Conservation (phyloP, 2,329 filamentous ascomycete species). For the Botrytis deweyae region DNA sequence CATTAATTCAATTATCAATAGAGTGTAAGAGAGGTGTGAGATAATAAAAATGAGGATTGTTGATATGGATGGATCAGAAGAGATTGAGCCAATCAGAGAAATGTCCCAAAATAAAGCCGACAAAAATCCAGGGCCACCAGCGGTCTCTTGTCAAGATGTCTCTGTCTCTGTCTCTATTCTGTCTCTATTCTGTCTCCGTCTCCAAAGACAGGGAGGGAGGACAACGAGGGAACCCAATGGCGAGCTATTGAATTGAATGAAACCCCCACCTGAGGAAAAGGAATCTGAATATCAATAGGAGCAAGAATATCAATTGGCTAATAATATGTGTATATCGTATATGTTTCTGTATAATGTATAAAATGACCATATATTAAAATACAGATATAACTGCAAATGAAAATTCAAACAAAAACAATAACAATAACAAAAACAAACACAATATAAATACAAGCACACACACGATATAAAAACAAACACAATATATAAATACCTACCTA, state of each 20-base stretch:
- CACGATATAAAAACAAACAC: not conserved
- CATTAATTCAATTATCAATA: too few relatives aligned
- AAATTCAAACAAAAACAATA: not conserved
- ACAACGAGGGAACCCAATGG: not conserved
- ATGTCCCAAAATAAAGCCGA: too few relatives aligned
- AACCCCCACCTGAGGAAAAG: constrained; percentile 1
- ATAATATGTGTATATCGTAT: not conserved
- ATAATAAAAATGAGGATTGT: not conserved
- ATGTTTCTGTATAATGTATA: not conserved
- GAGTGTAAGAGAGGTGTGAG: not conserved
- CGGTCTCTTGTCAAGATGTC: not conserved
- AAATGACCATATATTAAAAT: not conserved
- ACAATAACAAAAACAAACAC: not conserved
- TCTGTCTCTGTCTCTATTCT: not conserved
- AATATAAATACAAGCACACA: not conserved
- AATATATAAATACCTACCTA: not conserved
- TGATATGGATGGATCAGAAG: not conserved
- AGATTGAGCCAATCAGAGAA: not conserved
- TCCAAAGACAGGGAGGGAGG: not conserved
- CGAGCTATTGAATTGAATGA: not conserved
- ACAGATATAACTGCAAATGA: not conserved
- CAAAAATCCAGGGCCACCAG: not conserved
- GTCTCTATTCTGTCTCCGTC: not conserved
- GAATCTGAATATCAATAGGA: not conserved
- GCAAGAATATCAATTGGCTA: not conserved